Percentiles rank a stretch among this genome's conserved stretches.
phyloP scores from a whole-genome alignment of 2,329 filamentous ascomycete species.

The Aureobasidium namibiae region DNA sequence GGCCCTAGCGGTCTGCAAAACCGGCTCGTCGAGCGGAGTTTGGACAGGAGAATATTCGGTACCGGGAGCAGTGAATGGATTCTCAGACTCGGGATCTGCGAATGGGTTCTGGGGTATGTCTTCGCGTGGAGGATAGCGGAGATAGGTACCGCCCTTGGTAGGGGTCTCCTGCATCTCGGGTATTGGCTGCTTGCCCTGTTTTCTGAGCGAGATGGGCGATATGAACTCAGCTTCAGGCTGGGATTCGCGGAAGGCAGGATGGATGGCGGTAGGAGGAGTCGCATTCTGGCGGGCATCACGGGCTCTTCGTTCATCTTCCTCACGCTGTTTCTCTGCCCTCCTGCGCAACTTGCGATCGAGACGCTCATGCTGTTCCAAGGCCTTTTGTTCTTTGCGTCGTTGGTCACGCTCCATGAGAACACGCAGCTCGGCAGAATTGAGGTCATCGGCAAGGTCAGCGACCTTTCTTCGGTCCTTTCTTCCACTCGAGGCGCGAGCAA shows the following conservation, averaged over 20 bases:
- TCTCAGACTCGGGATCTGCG: constrained; percentile 18
- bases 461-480: constrained; percentile 52
- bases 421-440: constrained; percentile 75
- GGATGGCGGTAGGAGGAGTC: constrained; percentile 22
- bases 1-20: constrained; percentile 41
- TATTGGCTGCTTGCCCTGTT: neutral
- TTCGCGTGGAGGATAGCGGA: constrained; percentile 16
- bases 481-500: constrained; percentile 17
- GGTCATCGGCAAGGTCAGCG: constrained; percentile 67
- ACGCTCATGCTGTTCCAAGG: constrained; percentile 57
- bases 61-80: constrained; percentile 17
- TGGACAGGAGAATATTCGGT: constrained; percentile 26
- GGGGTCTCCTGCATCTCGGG: neutral
- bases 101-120: constrained; percentile 21
- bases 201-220: constrained; percentile 4
- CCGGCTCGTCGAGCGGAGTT: constrained; percentile 37
- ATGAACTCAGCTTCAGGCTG: neutral
- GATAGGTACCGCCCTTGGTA: constrained; percentile 22
- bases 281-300: constrained; percentile 33
- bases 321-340: constrained; percentile 54
- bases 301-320: constrained; percentile 46
- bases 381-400: constrained; percentile 68
- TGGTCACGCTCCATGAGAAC: constrained; percentile 87
- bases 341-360: constrained; percentile 57
- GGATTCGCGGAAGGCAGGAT: constrained; percentile 26